Conservation (phyloP, 768 basidiomycete genomes). For the Hysterangium stoloniferum region DNA sequence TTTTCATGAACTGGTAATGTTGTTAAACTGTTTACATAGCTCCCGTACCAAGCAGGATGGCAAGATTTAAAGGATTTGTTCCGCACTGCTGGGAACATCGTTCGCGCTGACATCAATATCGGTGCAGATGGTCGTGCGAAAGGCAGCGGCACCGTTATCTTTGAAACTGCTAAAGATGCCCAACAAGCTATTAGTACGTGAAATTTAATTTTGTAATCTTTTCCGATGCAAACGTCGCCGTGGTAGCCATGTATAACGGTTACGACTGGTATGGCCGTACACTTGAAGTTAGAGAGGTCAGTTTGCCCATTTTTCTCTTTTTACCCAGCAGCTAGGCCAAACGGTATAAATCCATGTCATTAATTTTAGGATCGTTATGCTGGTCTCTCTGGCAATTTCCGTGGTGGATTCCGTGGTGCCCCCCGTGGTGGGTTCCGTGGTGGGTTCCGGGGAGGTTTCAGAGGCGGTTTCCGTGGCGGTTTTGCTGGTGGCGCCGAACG, state of each 20-base stretch:
- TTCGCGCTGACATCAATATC: slow-evolving; percentile 93
- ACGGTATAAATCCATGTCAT: neutral
- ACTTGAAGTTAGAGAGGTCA: slow-evolving; percentile 91
- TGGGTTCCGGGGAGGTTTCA: slow-evolving; percentile 35
- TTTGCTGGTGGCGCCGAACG: slow-evolving; percentile 35
- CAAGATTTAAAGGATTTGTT: slow-evolving; percentile 97
- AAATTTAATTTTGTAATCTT: neutral
- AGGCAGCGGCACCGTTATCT: slow-evolving; percentile 96
- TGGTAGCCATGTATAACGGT: slow-evolving; percentile 87
- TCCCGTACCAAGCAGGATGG: slow-evolving; percentile 98
- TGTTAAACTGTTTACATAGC: slow-evolving; percentile 33
- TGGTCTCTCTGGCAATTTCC: slow-evolving; percentile 62
- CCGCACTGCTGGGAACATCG: slow-evolving; percentile 90
- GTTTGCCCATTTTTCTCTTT: slow-evolving; percentile 13
- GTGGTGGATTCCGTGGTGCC: slow-evolving; percentile 47
- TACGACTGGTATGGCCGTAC: slow-evolving; percentile 96
- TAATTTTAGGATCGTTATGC: slow-evolving; percentile 72
- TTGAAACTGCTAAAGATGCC: slow-evolving; percentile 86
- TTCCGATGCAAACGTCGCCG: slow-evolving; percentile 5
- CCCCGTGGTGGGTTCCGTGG: slow-evolving; percentile 38
- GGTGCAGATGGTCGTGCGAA: slow-evolving; percentile 90
- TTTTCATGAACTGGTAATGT: neutral
- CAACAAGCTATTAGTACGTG: slow-evolving; percentile 82
- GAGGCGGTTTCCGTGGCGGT: slow-evolving; percentile 48
- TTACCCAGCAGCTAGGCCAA: no score